Evolutionary conservation across 345 rosid species (phyloP).

Genomic region (Durio zibethinus): DNA sequence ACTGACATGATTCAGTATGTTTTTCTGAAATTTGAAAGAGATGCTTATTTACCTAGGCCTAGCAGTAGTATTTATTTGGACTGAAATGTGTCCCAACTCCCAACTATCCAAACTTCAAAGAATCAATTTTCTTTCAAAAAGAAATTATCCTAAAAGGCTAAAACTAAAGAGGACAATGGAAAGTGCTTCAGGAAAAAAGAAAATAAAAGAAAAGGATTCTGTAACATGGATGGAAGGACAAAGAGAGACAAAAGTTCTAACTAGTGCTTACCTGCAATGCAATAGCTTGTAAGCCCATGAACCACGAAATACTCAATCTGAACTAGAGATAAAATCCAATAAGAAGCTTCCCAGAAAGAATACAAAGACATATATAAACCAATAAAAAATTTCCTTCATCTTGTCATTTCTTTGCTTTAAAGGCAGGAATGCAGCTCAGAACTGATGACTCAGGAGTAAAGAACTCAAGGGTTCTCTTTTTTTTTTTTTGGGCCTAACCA

Average conservation of each 20-base stretch:
- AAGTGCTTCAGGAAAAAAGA: not conserved
- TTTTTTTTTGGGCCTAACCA: no score
- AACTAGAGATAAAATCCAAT: constrained; percentile 3
- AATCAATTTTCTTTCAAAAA: not conserved
- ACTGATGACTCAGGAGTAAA: constrained; percentile 10
- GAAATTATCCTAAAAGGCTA: not conserved
- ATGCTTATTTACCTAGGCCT: not conserved
- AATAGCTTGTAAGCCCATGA: not conserved
- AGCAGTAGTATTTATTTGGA: not conserved
- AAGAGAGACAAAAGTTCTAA: not conserved
- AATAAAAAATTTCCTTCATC: not conserved
- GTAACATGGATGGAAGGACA: not conserved
- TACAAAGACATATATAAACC: not conserved
- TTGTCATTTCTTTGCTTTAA: constrained; percentile 2
- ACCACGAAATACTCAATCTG: not conserved
- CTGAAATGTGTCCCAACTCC: not conserved
- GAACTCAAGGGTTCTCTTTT: constrained; percentile 9
- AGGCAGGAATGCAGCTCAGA: not conserved
- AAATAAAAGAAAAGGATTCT: not conserved
- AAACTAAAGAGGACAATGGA: not conserved
- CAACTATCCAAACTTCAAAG: not conserved
- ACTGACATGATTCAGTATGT: not conserved
- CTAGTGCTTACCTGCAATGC: not conserved
- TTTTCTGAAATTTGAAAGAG: not conserved
- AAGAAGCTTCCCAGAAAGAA: constrained; percentile 3